Evolutionary conservation across 345 rosid genomes (phyloP).

Genomic region (Psidium friedrichsthalianum): DNA sequence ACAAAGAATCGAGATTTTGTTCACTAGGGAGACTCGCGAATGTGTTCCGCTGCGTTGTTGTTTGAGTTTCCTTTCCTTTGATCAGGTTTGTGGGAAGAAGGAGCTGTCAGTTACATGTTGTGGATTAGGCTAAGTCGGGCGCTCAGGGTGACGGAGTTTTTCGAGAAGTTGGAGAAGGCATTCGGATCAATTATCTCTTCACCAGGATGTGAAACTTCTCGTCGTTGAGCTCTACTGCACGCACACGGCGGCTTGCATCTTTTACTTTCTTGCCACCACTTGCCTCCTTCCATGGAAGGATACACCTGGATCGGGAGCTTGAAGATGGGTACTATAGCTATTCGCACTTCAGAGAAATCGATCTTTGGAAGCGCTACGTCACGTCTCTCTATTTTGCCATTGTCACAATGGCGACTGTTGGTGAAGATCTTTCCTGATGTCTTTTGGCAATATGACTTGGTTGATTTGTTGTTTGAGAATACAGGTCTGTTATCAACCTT

Average conservation of each 20-base stretch:
- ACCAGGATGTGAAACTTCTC: constrained; percentile 78
- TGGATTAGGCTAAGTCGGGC: constrained; percentile 72
- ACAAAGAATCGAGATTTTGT: background rate
- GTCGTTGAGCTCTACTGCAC: constrained; percentile 84
- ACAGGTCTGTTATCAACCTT: background rate
- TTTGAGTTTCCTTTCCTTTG: background rate
- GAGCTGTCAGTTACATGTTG: constrained; percentile 67
- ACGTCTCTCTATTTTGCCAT: constrained; percentile 78
- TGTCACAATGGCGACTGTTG: constrained; percentile 92
- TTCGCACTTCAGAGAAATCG: constrained; percentile 54
- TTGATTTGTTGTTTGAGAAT: background rate
- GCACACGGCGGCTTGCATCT: constrained; percentile 87
- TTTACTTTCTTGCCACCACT: constrained; percentile 87
- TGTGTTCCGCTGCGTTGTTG: background rate
- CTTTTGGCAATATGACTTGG: background rate
- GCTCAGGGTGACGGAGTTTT: constrained; percentile 42
- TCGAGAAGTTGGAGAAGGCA: constrained; percentile 73
- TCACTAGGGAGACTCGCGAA: background rate
- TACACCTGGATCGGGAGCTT: constrained; percentile 91
- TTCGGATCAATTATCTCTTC: constrained; percentile 70
- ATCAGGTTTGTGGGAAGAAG: constrained; percentile 47
- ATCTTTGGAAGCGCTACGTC: constrained; percentile 61
- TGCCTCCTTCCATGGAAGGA: constrained; percentile 66
- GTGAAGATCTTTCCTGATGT: constrained; percentile 13
- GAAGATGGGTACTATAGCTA: constrained; percentile 61